A percentile compares a stretch with the other conserved stretches of the same genome.
These are phyloP conservation scores for Ascosphaera apis DNA, from an alignment of 2,329 filamentous ascomycete species.

Conservation along the genomic window DNA sequence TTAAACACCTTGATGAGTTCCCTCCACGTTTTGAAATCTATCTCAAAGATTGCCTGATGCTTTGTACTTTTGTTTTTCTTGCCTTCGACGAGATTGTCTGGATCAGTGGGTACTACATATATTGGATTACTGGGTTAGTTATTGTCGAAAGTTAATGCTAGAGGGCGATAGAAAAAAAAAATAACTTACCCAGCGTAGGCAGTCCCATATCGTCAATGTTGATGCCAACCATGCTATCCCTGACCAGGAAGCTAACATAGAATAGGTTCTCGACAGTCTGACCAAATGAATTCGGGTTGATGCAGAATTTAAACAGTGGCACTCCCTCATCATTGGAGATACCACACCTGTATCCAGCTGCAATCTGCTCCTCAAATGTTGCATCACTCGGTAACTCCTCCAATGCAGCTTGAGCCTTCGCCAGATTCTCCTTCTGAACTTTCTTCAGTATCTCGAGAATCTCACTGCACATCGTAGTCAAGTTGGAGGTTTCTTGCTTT, in stretches of 20 bases:
- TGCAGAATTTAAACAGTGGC: conserved; percentile 61
- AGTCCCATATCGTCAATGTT: conserved; percentile 47
- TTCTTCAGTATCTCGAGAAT: conserved; percentile 40
- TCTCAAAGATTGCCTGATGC: conserved; percentile 68
- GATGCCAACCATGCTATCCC: conserved; percentile 61
- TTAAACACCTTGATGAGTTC: conserved; percentile 53
- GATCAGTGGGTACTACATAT: conserved; percentile 16
- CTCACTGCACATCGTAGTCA: conserved; percentile 54
- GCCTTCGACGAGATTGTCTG: conserved; percentile 24
- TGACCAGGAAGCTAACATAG: conserved; percentile 82
- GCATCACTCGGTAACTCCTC: conserved; percentile 9
- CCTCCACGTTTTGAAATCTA: conserved; percentile 69
- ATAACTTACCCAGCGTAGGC: conserved; percentile 52
- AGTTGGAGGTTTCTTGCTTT: conserved; percentile 51
- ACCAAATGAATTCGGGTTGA: conserved; percentile 76
- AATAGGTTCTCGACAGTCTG: conserved; percentile 96
- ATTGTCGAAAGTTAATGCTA: conserved; percentile 2
- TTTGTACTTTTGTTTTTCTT: conserved; percentile 34
- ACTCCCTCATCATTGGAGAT: conserved; percentile 48
- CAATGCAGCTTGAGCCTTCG: conserved; percentile 10
- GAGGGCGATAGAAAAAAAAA: conserved; percentile 1
- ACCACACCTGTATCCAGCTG: conserved; percentile 40
- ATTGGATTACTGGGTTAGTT: conserved; percentile 11
- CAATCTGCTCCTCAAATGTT: conserved; percentile 17
- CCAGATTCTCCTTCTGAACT: conserved; percentile 22